Evolutionary conservation across 768 basidiomycete species (phyloP).

Genomic region (Calocera cornea): DNA sequence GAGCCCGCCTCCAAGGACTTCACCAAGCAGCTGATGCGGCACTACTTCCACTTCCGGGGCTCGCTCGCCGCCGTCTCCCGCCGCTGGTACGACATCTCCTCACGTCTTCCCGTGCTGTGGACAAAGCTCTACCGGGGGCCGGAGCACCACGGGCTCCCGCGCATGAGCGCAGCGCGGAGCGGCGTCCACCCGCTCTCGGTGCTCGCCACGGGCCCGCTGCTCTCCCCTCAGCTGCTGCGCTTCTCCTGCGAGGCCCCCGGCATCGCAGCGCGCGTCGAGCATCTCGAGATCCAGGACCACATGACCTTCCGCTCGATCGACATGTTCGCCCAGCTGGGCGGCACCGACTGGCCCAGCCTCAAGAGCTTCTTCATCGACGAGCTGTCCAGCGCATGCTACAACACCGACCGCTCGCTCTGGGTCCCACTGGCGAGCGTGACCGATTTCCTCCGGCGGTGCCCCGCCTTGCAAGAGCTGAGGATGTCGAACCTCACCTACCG

Average conservation of each 20-base stretch:
- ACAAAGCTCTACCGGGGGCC: background rate
- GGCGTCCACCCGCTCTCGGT: background rate
- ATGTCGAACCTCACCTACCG: background rate
- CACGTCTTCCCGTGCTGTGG: background rate
- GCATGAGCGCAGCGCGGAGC: background rate
- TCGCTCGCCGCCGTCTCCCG: background rate
- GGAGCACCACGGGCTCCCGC: background rate
- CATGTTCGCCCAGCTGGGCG: background rate
- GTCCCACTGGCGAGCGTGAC: background rate
- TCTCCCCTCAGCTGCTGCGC: background rate
- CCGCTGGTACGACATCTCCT: background rate
- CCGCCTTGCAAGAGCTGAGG: background rate
- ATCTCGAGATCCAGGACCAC: slow-evolving; percentile 1
- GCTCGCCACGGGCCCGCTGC: background rate
- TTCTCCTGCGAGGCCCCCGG: background rate
- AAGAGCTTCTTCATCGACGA: slow-evolving; percentile 3
- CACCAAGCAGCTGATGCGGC: background rate
- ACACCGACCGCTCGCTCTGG: background rate
- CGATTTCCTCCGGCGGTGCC: background rate
- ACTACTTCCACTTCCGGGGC: background rate
- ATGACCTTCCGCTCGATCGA: background rate
- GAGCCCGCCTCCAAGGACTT: background rate
- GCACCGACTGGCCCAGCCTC: background rate
- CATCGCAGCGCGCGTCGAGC: background rate
- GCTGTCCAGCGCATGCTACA: background rate